Evolutionary conservation across 805 yeast genomes (phyloP), one percentile per base, ranked within the genome.

Genomic region (Cyberlindnera lachancei): DNA sequence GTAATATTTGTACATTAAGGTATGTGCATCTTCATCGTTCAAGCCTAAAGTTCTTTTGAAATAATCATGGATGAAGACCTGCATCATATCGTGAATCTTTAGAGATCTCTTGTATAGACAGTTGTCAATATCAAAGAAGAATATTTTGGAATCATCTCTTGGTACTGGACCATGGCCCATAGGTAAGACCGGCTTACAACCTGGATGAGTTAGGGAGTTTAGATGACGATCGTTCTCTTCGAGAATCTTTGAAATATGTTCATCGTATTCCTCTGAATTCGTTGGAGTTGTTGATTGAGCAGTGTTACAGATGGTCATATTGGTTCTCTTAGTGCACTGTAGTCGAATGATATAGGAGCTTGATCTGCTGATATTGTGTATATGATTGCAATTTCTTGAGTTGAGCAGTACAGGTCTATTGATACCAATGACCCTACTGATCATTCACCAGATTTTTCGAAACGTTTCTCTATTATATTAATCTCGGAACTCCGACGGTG

Each of bases 111-210:
- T 68, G 59, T 90, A 90, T 19, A 90, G 68, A 55, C 96, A 87
- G 56, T 90, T 90, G 63, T 90, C 98, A 34, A 90, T 86, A 55
- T 90, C 98, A 49, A 90, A 90, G 58, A 77, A 86, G 59, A 92
- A 84, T 12, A 66, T 61, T 16, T 49, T 58, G 0, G 58, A 56
- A 13, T 52, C 53, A 6, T 57, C 50, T 10, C 34, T 29, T 2
- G 61, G 59, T 5, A 42, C 44, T 2, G 42, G 40, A 3, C 38
- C 41, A 16, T 35, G 25, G 17, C 35, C 57, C 10, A 56, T 44
- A 2, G 53, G 52, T 27, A 61, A 51, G 1, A 50, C 42, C 2
- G 52, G 39, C 22, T 49, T 44, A 4, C 55, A 55, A 0, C 66
- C 65, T 1, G 58, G 59, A 30, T 63, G 58, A 3, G 40, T 39